These are phyloP conservation scores for Cryptococcus deneoformans DNA, from an alignment of 1,284 basidiomycete species.

Conservation along the genomic window DNA sequence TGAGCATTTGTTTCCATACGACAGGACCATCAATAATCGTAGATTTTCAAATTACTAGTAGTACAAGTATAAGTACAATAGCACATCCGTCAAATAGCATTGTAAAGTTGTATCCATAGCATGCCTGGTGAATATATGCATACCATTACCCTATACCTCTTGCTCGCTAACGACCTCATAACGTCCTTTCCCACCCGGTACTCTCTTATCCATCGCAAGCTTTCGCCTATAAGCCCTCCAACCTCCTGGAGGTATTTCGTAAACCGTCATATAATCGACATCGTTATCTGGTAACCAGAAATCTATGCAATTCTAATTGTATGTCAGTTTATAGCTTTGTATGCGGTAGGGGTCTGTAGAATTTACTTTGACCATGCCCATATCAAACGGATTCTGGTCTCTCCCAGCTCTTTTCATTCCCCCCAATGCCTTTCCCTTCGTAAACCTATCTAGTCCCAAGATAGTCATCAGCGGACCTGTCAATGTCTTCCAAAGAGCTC, in stretches of 20 bases:
- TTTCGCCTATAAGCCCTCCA: conserved; percentile 42
- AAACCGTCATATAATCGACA: conserved; percentile 84
- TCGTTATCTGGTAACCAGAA: conserved; percentile 88
- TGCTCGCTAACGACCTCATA: conserved; percentile 30
- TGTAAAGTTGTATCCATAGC: too few species aligned
- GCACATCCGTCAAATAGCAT: too few species aligned
- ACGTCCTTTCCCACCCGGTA: conserved; percentile 17
- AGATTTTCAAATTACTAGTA: not conserved
- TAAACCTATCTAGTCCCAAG: conserved; percentile 90
- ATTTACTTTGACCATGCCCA: conserved; percentile 62
- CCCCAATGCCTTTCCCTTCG: conserved; percentile 78
- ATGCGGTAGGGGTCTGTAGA: too few species aligned
- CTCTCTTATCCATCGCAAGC: conserved; percentile 16
- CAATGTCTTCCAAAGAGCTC: conserved; percentile 20
- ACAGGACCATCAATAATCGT: too few species aligned
- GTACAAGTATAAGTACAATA: not conserved
- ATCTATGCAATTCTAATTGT: conserved; percentile 75
- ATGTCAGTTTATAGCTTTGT: not conserved
- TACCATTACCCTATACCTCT: not conserved
- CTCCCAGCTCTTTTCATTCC: conserved; percentile 63
- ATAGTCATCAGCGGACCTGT: conserved; percentile 64
- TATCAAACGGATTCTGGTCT: conserved; percentile 88
- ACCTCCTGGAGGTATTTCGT: conserved; percentile 76
- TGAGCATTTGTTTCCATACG: too few species aligned
- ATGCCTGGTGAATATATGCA: not conserved